Evolutionary conservation across 2,329 filamentous ascomycete genomes (phyloP).

Genomic region (Bretziella fagacearum): DNA sequence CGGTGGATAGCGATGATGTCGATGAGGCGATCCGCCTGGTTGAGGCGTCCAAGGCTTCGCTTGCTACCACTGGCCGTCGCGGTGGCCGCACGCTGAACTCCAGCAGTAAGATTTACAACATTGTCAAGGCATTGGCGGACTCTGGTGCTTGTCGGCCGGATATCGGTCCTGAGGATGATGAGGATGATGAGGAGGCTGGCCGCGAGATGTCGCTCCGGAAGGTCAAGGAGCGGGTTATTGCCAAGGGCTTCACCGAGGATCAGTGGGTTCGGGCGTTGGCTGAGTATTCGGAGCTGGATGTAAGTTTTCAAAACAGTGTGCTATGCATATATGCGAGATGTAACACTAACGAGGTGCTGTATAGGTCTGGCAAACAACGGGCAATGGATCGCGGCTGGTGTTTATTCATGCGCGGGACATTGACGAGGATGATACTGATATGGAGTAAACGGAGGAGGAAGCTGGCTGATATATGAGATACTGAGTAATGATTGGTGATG

Average conservation of each 20-base stretch:
- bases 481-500: neutral
- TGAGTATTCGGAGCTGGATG: constrained; percentile 75
- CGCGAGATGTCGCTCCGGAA: constrained; percentile 70
- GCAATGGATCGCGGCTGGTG: constrained; percentile 51
- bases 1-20: constrained; percentile 80
- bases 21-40: constrained; percentile 84
- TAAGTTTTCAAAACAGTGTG: constrained; percentile 38
- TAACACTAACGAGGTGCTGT: constrained; percentile 24
- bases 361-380: constrained; percentile 64
- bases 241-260: constrained; percentile 91
- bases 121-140: constrained; percentile 77
- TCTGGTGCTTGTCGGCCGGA: constrained; percentile 70
- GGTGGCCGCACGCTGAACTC: constrained; percentile 61
- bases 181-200: constrained; percentile 32
- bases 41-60: constrained; percentile 81
- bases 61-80: constrained; percentile 45
- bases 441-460: constrained; percentile 20
- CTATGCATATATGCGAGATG: neutral
- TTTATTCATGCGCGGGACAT: constrained; percentile 47
- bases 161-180: constrained; percentile 54
- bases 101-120: constrained; percentile 82
- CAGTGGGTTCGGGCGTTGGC: constrained; percentile 76
- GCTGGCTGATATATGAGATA: neutral
- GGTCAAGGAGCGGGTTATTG: constrained; percentile 79
- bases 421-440: constrained; percentile 27